A percentile compares a stretch with the other conserved stretches of the same genome.
These are phyloP conservation scores for Phyllosticta paracitricarpa DNA, from an alignment of 2,329 filamentous ascomycete species.

Conservation along the genomic window DNA sequence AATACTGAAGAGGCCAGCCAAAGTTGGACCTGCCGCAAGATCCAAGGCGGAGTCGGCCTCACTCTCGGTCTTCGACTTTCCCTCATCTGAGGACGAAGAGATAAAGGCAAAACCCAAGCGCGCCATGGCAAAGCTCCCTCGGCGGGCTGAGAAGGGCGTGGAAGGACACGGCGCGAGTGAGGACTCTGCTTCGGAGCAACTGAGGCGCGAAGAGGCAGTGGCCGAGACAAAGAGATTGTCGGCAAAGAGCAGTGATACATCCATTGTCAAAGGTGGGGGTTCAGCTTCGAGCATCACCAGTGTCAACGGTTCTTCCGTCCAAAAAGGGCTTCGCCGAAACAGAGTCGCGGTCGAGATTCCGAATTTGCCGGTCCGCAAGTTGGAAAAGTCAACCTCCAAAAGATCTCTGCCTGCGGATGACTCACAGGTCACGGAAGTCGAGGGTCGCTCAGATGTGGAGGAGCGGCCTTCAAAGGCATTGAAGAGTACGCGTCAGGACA, in stretches of 20 bases:
- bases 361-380: background rate
- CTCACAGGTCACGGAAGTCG: background rate
- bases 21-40: background rate
- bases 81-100: conserved; percentile 22
- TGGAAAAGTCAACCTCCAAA: background rate
- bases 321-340: background rate
- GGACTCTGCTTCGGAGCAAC: conserved; percentile 8
- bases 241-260: background rate
- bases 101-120: background rate
- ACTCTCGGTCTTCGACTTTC: conserved; percentile 32
- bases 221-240: background rate
- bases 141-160: background rate
- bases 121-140: background rate
- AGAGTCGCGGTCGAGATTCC: background rate
- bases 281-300: background rate
- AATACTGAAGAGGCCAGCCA: background rate
- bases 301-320: background rate
- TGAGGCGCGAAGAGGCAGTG: conserved; percentile 1
- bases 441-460: background rate
- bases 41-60: background rate
- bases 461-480: background rate
- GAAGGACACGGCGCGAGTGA: background rate
- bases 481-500: background rate
- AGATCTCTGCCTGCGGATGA: background rate
- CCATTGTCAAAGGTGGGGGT: background rate